phyloP scores from a whole-genome alignment of 2,329 filamentous ascomycete species.

The Phialophora tarda region DNA sequence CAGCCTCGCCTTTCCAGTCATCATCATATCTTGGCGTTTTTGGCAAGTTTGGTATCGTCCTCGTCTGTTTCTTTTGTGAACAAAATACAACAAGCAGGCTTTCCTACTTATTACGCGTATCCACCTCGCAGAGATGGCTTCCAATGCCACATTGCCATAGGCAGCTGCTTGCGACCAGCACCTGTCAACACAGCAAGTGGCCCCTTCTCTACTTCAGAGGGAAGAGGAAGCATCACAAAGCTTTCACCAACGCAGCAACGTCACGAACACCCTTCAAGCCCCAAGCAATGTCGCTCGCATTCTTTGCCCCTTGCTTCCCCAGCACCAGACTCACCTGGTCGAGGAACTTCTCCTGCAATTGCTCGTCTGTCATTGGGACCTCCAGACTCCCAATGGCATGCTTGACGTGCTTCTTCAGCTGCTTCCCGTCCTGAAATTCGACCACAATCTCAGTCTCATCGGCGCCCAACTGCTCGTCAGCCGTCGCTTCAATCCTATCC shows the following conservation, averaged over 20 bases:
- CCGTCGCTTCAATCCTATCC: slow-evolving; percentile 53
- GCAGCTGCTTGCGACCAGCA: background rate
- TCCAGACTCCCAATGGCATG: slow-evolving; percentile 59
- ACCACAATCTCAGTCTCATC: slow-evolving; percentile 53
- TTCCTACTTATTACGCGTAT: background rate
- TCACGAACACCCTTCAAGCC: slow-evolving; percentile 45
- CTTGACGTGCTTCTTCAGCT: slow-evolving; percentile 53
- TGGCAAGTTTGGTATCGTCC: background rate
- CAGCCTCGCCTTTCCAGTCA: background rate
- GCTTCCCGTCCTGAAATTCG: slow-evolving; percentile 46
- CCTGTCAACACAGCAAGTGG: too few species aligned
- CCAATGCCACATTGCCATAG: too few species aligned
- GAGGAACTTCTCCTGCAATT: slow-evolving; percentile 57
- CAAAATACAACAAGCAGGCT: too few species aligned
- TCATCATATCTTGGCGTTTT: background rate
- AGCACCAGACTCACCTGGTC: slow-evolving; percentile 54
- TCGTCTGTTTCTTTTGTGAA: too few species aligned
- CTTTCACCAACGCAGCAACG: slow-evolving; percentile 41
- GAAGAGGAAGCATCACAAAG: slow-evolving; percentile 21
- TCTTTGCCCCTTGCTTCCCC: slow-evolving; percentile 46
- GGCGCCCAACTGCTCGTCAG: slow-evolving; percentile 48
- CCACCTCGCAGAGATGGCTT: too few species aligned
- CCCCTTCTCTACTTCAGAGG: too few species aligned
- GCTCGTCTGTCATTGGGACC: slow-evolving; percentile 54
- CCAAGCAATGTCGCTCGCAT: slow-evolving; percentile 45